Evolutionary conservation across 441 rosid species (phyloP).

Genomic region (Dalechampia spathulata): DNA sequence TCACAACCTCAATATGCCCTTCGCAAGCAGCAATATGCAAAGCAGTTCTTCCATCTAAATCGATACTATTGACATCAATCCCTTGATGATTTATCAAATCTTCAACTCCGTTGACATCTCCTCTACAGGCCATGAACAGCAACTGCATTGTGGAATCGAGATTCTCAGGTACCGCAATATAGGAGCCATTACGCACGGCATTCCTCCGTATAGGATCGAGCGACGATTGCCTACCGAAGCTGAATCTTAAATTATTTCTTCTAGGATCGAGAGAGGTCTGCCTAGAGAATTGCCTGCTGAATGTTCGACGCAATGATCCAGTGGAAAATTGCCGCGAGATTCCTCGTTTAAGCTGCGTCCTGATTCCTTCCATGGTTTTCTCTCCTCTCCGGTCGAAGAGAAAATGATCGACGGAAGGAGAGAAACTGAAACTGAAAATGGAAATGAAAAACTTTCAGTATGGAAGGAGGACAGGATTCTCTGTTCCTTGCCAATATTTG

Average conservation of each 20-base stretch:
- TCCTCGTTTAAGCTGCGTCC: slow-evolving; percentile 58
- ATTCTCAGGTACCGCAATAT: slow-evolving; percentile 76
- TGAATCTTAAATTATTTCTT: slow-evolving; percentile 58
- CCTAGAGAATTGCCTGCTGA: slow-evolving; percentile 60
- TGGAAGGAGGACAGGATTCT: too few species aligned
- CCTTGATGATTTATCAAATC: slow-evolving; percentile 75
- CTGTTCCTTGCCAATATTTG: too few species aligned
- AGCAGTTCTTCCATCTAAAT: slow-evolving; percentile 91
- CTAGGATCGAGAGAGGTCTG: slow-evolving; percentile 77
- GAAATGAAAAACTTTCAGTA: too few species aligned
- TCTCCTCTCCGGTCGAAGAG: too few species aligned
- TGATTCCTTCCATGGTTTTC: slow-evolving; percentile 52
- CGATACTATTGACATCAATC: slow-evolving; percentile 76
- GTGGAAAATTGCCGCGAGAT: slow-evolving; percentile 86
- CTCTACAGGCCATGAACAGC: slow-evolving; percentile 72
- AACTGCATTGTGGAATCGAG: slow-evolving; percentile 90
- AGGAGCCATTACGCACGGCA: slow-evolving; percentile 36
- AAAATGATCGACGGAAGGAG: too few species aligned
- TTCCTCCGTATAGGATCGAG: slow-evolving; percentile 70
- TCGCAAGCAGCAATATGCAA: slow-evolving; percentile 93
- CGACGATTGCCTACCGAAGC: slow-evolving; percentile 85
- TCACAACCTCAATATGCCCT: slow-evolving; percentile 82
- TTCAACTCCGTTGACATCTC: slow-evolving; percentile 66
- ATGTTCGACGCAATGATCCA: slow-evolving; percentile 53
- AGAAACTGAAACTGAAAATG: too few species aligned